phyloP scores from a whole-genome alignment of 129 eudicot species.

The Flaveria brownii region DNA sequence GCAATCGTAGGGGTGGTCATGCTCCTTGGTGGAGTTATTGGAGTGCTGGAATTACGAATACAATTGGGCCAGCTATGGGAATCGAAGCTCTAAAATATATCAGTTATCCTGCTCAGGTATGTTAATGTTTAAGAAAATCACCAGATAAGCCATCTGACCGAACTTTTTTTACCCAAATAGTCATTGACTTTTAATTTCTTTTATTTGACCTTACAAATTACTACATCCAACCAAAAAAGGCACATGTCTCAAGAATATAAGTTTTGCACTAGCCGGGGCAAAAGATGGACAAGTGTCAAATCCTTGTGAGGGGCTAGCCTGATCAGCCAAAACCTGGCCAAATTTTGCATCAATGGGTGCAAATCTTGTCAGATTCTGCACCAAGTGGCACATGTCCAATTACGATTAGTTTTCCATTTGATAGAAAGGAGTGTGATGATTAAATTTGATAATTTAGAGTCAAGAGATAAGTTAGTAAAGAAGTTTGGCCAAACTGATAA shows the following conservation, averaged over 20 bases:
- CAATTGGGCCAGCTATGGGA: constrained; percentile 99
- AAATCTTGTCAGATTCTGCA: too few species aligned
- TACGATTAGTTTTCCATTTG: background rate
- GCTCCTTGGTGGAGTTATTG: constrained; percentile 99
- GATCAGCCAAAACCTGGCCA: background rate
- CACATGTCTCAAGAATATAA: background rate
- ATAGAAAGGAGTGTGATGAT: background rate
- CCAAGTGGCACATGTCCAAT: background rate
- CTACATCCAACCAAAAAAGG: background rate
- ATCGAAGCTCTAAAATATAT: constrained; percentile 94
- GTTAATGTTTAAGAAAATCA: background rate
- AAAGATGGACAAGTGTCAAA: background rate
- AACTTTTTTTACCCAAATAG: background rate
- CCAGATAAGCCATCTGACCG: background rate
- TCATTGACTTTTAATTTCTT: background rate
- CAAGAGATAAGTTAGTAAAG: background rate
- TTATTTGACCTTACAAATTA: background rate
- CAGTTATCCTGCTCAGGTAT: constrained; percentile 96
- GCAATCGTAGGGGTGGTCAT: constrained; percentile 58
- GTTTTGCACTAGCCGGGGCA: background rate
- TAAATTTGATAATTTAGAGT: background rate
- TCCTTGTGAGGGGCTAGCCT: background rate
- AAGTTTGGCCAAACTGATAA: background rate
- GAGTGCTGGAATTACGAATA: constrained; percentile 98
- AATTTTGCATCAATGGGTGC: background rate